Evolutionary conservation across 495 filamentous ascomycete genomes (phyloP), one percentile per base, ranked within the genome.

Genomic region (Jackrogersella minutella): DNA sequence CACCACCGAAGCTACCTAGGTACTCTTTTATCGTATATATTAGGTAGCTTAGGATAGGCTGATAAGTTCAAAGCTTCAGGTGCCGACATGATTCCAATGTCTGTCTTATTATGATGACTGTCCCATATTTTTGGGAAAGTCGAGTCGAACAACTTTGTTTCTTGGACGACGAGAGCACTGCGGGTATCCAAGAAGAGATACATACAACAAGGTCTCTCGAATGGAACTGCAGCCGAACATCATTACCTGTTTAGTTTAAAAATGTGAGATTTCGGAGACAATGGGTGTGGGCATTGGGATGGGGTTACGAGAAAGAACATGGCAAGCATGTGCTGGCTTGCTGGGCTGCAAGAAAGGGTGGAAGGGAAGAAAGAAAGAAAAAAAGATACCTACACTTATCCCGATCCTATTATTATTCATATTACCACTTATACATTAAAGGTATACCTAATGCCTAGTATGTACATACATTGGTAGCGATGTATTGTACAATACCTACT

Each of bases 261-360:
- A 58, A 51, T 53, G 61, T 69, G 60, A 69, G 61, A 69, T 67
- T 69, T 65, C 51, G 57, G 61, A 59, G 66, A 64, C 59, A 55
- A 30, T 58, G 64, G 47, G 28, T 50, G 4, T 33, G 54, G 41
- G 53, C 65, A 62, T 41, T 57, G 53, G 44, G 55, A 56, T 41
- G 24, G 54, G 55, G 66, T 64, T 69, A 69, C 66, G 61, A 64
- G 44, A n/a, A n/a, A 61, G 66, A 64, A 61, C 66, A 69, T 69
- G 66, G 66, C 66, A 52, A 69, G 56, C 66, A 69, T 58, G 61
- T 69, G 61, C n/a, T 65, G 66, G 56, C 63, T 40, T 11, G 8
- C 43, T 36, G 33, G 33, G 36, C 33, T 56, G 36, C n/a, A n/a
- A n/a, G n/a, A n/a, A n/a, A n/a, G n/a, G n/a, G n/a, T n/a, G n/a